Conservation (phyloP, 495 filamentous ascomycete genomes). For the Tuber borchii region DNA sequence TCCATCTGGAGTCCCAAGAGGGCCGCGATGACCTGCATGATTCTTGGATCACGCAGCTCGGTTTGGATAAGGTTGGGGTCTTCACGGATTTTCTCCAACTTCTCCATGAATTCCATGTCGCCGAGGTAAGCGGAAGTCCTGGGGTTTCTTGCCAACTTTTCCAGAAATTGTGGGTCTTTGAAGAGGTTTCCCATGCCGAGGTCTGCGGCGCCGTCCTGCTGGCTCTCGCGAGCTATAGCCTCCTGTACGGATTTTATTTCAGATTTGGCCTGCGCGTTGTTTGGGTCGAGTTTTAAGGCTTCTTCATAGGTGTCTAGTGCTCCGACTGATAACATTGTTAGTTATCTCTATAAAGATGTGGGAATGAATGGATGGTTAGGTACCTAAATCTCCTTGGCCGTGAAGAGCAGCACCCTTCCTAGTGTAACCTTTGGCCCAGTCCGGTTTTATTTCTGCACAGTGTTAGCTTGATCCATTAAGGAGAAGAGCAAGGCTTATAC, state of each 20-base stretch:
- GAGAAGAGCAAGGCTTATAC: constrained; percentile 15
- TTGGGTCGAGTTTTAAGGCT: constrained; percentile 81
- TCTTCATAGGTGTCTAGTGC: constrained; percentile 86
- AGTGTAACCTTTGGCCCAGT: constrained; percentile 94
- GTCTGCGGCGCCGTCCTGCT: constrained; percentile 48
- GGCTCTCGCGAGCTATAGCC: constrained; percentile 75
- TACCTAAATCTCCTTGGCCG: constrained; percentile 74
- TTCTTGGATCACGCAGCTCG: constrained; percentile 79
- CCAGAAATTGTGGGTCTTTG: constrained; percentile 78
- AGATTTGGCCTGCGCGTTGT: constrained; percentile 85
- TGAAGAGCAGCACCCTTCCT: constrained; percentile 88
- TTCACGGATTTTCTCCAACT: constrained; percentile 69
- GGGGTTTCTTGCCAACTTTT: constrained; percentile 87
- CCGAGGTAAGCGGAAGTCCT: constrained; percentile 82
- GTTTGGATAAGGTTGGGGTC: constrained; percentile 74
- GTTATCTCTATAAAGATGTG: not conserved
- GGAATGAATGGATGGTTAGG: constrained; percentile 26
- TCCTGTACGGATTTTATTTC: constrained; percentile 74
- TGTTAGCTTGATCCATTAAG: not conserved
- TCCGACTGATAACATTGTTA: constrained; percentile 49
- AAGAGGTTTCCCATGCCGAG: constrained; percentile 79
- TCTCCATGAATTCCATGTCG: constrained; percentile 81
- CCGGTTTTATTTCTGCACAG: constrained; percentile 69
- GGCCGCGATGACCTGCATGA: constrained; percentile 90
- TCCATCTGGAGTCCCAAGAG: constrained; percentile 91